These are phyloP conservation scores for Phytophthora melonis DNA, from an alignment of 352 stramenopile species.

Conservation along the genomic window DNA sequence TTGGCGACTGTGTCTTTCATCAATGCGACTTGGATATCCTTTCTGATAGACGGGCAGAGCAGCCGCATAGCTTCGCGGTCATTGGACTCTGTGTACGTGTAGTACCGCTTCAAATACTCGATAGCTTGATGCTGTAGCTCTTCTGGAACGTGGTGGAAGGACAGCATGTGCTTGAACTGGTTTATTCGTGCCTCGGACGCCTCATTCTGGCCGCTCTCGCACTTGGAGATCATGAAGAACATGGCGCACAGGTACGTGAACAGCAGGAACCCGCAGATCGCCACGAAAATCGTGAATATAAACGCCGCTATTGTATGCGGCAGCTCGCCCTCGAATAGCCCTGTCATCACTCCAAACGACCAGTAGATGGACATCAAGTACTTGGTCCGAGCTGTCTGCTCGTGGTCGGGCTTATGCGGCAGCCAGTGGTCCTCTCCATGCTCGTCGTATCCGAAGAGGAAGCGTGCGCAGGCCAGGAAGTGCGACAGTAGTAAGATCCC, in stretches of 20 bases:
- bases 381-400: slow-evolving; percentile 34
- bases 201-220: slow-evolving; percentile 57
- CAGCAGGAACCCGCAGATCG: slow-evolving; percentile 67
- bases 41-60: slow-evolving; percentile 70
- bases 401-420: slow-evolving; percentile 26
- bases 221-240: slow-evolving; percentile 87
- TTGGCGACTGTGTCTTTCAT: slow-evolving; percentile 67
- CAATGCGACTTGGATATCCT: slow-evolving; percentile 69
- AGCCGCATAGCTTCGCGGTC: slow-evolving; percentile 68
- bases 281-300: slow-evolving; percentile 73
- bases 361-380: slow-evolving; percentile 77
- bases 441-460: slow-evolving; percentile 62
- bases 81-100: slow-evolving; percentile 73
- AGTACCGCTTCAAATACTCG: slow-evolving; percentile 67
- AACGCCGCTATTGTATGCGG: slow-evolving; percentile 58
- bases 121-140: slow-evolving; percentile 58
- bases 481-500: slow-evolving; percentile 61
- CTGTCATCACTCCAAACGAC: slow-evolving; percentile 68
- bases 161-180: slow-evolving; percentile 76
- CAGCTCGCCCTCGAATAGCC: slow-evolving; percentile 72
- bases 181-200: slow-evolving; percentile 72
- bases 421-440: slow-evolving; percentile 64
- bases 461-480: slow-evolving; percentile 66
- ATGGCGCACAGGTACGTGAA: slow-evolving; percentile 78
- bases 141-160: slow-evolving; percentile 68